Evolutionary conservation across 345 rosid species (phyloP).

Genomic region (Psidium guajava): DNA sequence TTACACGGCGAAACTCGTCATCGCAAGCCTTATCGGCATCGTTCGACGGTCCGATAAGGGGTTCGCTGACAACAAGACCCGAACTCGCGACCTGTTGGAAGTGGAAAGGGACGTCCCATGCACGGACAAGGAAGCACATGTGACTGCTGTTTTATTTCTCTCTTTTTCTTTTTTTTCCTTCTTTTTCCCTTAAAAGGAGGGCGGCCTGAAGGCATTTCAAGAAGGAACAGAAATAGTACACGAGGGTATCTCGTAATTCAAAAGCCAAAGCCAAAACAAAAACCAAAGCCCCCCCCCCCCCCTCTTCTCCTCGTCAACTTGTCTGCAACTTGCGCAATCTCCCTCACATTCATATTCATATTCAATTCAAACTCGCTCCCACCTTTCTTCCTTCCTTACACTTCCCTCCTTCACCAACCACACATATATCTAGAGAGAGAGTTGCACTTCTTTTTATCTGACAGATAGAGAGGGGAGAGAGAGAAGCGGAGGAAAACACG

Average conservation of each 20-base stretch:
- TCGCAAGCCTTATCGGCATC: neutral
- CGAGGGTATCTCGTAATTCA: neutral
- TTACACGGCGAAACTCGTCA: neutral
- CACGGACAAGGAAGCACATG: neutral
- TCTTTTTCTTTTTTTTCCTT: neutral
- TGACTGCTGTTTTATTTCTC: neutral
- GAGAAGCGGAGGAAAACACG: neutral
- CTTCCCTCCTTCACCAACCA: neutral
- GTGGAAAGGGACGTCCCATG: neutral
- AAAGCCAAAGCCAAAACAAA: neutral
- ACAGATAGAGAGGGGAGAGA: neutral
- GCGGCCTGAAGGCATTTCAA: neutral
- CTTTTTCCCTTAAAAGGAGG: neutral
- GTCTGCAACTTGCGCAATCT: neutral
- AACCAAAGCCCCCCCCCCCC: neutral
- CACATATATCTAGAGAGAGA: neutral
- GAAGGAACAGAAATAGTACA: neutral
- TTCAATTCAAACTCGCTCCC: neutral
- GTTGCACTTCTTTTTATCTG: slow-evolving; percentile 1
- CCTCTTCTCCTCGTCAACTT: neutral
- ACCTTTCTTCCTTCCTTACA: neutral
- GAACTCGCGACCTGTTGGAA: neutral
- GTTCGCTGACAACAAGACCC: neutral
- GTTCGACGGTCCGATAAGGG: neutral
- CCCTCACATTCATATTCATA: neutral